Evolutionary conservation across 2,329 filamentous ascomycete genomes (phyloP).

Genomic region (Colletotrichum sublineola): DNA sequence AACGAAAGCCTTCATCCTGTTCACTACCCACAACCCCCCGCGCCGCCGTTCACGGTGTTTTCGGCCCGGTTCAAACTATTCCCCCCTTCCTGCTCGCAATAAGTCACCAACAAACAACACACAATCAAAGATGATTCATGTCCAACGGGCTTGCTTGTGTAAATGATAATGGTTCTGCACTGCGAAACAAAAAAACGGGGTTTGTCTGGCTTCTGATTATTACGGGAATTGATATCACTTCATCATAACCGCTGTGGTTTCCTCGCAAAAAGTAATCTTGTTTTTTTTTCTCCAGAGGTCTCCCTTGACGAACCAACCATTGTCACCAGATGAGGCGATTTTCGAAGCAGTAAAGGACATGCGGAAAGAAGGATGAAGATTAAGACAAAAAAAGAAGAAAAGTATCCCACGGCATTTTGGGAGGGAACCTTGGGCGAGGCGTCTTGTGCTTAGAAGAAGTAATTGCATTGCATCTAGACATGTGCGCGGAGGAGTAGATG

Average conservation of each 20-base stretch:
- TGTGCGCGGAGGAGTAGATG: not conserved
- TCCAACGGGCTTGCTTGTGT: slow-evolving; percentile 28
- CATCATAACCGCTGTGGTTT: not conserved
- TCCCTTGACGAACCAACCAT: slow-evolving; percentile 12
- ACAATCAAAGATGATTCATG: slow-evolving; percentile 42
- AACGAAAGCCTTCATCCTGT: slow-evolving; percentile 15
- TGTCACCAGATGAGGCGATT: slow-evolving; percentile 35
- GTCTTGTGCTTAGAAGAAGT: slow-evolving; percentile 36
- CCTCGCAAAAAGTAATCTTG: not conserved
- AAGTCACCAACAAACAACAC: slow-evolving; percentile 39
- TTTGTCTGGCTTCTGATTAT: slow-evolving; percentile 33
- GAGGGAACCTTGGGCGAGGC: slow-evolving; percentile 33
- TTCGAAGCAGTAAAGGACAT: slow-evolving; percentile 6
- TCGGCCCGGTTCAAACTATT: slow-evolving; percentile 20
- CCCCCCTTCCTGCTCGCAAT: slow-evolving; percentile 30
- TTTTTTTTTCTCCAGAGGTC: not conserved
- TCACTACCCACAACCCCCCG: slow-evolving; percentile 10
- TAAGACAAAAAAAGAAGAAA: not conserved
- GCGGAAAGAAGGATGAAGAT: too few species aligned
- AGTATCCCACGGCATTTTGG: slow-evolving; percentile 29
- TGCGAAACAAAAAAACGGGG: slow-evolving; percentile 13
- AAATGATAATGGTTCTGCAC: slow-evolving; percentile 19
- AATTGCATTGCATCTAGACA: slow-evolving; percentile 26
- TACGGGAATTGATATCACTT: slow-evolving; percentile 42
- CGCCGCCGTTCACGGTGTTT: slow-evolving; percentile 21